phyloP scores from a whole-genome alignment of 192 early-diverging fungal species.

The Backusella luteola region DNA sequence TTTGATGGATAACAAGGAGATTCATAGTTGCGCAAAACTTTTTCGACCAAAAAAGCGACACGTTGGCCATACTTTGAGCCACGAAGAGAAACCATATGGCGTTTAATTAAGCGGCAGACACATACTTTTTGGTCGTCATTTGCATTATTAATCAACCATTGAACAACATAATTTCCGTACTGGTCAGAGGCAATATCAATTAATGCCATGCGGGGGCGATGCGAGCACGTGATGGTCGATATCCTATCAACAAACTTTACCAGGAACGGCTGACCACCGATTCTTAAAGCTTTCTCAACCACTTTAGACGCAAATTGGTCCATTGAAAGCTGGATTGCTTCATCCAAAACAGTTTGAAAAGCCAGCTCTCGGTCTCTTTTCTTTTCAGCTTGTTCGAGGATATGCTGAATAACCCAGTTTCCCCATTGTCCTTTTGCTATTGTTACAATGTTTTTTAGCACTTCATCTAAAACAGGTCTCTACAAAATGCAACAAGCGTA shows the following conservation, averaged over 20 bases:
- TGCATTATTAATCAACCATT: constrained; percentile 64
- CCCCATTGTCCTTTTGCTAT: constrained; percentile 81
- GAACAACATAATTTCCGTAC: constrained; percentile 79
- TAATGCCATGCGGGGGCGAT: constrained; percentile 44
- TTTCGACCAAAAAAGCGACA: constrained; percentile 38
- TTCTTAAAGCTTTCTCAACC: constrained; percentile 65
- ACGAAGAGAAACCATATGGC: constrained; percentile 64
- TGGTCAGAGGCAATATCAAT: constrained; percentile 78
- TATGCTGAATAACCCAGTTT: constrained; percentile 81
- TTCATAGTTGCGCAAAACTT: constrained; percentile 17
- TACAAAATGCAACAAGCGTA: not conserved
- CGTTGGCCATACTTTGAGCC: constrained; percentile 75
- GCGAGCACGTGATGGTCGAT: constrained; percentile 24
- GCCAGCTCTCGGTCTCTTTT: constrained; percentile 53
- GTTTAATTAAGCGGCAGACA: constrained; percentile 57
- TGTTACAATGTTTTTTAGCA: constrained; percentile 55
- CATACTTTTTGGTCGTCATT: constrained; percentile 55
- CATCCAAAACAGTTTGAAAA: constrained; percentile 44
- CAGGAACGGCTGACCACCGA: constrained; percentile 30
- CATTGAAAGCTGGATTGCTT: constrained; percentile 54
- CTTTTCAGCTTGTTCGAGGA: constrained; percentile 58
- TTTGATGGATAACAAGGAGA: not conserved
- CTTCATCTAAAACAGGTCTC: constrained; percentile 61
- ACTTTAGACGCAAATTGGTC: constrained; percentile 81
- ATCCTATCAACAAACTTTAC: constrained; percentile 24